These are phyloP conservation scores for Dittrichia graveolens DNA, from an alignment of 129 eudicot genomes.

Conservation along the genomic window DNA sequence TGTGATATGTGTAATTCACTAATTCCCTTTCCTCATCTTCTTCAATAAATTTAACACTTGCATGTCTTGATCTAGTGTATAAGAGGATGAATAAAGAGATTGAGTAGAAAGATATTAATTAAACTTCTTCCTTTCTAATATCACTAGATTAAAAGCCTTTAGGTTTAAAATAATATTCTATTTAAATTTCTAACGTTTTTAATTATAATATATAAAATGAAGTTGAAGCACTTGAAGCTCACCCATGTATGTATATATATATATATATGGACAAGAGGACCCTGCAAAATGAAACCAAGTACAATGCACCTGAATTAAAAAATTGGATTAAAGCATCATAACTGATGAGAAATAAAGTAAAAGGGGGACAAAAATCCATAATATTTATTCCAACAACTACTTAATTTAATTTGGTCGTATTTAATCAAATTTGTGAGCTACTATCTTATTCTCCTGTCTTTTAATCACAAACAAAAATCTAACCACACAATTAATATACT, in stretches of 20 bases:
- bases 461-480: conserved; percentile 6
- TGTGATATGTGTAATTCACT: too few relatives aligned
- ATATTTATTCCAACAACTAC: conserved; percentile 36
- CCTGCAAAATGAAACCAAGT: conserved; percentile 34
- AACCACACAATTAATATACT: not conserved
- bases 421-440: not conserved
- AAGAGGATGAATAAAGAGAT: too few relatives aligned
- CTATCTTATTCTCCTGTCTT: not conserved
- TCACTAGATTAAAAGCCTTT: too few relatives aligned
- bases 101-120: too few relatives aligned
- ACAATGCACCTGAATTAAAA: conserved; percentile 38
- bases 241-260: too few relatives aligned
- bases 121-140: too few relatives aligned
- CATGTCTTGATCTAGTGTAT: too few relatives aligned
- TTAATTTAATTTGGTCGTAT: not conserved
- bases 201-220: not conserved
- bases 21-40: too few relatives aligned
- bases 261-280: conserved; percentile 33
- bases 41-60: too few relatives aligned
- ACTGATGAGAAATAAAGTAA: conserved; percentile 19
- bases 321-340: conserved; percentile 21
- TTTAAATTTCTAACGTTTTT: too few relatives aligned
- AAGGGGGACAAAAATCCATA: conserved; percentile 42
- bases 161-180: too few relatives aligned
- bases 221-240: conserved; percentile 8